Percentiles rank a stretch among this genome's conserved stretches.
phyloP scores from a whole-genome alignment of 768 basidiomycete genomes.

The Daedaleopsis nitida region DNA sequence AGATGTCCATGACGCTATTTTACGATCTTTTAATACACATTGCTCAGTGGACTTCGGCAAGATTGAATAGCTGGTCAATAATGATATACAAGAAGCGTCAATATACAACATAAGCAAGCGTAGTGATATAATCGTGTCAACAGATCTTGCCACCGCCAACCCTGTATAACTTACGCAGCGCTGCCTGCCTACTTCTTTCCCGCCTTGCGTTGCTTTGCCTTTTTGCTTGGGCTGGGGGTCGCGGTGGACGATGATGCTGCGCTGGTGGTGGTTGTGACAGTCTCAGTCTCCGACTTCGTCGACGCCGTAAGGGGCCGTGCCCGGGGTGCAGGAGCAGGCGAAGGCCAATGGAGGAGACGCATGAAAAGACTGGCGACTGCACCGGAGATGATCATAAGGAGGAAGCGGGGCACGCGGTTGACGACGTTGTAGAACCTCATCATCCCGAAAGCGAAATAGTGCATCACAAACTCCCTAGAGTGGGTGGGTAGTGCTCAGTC shows the following conservation, averaged over 20 bases:
- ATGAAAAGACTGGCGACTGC: conserved; percentile 66
- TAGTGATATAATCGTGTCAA: neutral
- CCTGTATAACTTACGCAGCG: conserved; percentile 10
- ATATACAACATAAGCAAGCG: neutral
- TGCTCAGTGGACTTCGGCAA: neutral
- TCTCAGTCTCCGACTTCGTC: neutral
- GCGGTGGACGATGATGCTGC: conserved; percentile 8
- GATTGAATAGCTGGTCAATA: neutral
- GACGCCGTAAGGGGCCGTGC: neutral
- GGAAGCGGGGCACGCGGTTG: conserved; percentile 67
- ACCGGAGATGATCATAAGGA: conserved; percentile 68
- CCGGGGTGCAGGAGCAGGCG: neutral
- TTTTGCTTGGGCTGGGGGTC: conserved; percentile 21
- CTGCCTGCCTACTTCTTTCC: conserved; percentile 32
- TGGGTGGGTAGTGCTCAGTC: conserved; percentile 10
- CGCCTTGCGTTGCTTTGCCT: conserved; percentile 34
- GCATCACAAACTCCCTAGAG: conserved; percentile 76
- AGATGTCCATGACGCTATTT: conserved; percentile 33
- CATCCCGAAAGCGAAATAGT: conserved; percentile 52
- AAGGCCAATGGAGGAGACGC: conserved; percentile 54
- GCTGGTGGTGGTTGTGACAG: conserved; percentile 8
- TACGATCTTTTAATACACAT: conserved; percentile 9
- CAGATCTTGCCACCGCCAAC: neutral
- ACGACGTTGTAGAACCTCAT: conserved; percentile 54
- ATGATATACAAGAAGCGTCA: neutral